Percentiles rank a stretch among this genome's conserved stretches.
Conservation (phyloP, 2,329 filamentous ascomycete species). For the Epichloe festucae region DNA sequence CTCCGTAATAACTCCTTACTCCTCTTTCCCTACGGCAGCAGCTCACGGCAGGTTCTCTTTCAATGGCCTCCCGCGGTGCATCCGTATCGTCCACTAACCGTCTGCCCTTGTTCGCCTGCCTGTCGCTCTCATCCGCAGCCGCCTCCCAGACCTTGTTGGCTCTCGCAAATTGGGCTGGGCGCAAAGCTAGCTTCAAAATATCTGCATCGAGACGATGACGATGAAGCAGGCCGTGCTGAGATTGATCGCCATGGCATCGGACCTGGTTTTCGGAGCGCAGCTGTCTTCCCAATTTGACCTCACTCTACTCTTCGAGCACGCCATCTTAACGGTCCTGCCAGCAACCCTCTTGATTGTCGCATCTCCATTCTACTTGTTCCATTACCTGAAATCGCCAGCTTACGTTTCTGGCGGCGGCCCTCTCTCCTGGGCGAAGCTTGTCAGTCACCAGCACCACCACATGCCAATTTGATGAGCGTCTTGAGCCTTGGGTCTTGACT, state of each 20-base stretch:
- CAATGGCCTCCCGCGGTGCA: too few relatives aligned
- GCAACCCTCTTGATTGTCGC: conserved; percentile 4
- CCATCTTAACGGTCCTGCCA: conserved; percentile 8
- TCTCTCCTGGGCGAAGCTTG: conserved; percentile 11
- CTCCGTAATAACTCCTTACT: too few relatives aligned
- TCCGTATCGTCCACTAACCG: too few relatives aligned
- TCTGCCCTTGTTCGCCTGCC: too few relatives aligned
- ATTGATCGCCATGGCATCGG: not conserved
- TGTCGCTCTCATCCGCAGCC: too few relatives aligned
- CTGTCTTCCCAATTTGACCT: conserved; percentile 10
- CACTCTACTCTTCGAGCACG: conserved; percentile 11
- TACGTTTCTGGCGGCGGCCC: not conserved
- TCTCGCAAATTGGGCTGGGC: too few relatives aligned
- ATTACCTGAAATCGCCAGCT: conserved; percentile 4
- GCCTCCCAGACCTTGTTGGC: too few relatives aligned
- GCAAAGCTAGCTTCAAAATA: too few relatives aligned
- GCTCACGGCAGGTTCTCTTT: too few relatives aligned
- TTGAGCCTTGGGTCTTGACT: too few relatives aligned
- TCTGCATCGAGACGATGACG: not conserved
- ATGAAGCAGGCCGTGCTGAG: not conserved
- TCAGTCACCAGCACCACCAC: not conserved
- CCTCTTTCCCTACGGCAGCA: too few relatives aligned
- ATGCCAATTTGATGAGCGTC: not conserved
- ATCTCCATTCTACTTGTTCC: conserved; percentile 3
- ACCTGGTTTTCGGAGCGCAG: conserved; percentile 6